Conservation (phyloP, 306 rosid species). For the Vigna angularis region DNA sequence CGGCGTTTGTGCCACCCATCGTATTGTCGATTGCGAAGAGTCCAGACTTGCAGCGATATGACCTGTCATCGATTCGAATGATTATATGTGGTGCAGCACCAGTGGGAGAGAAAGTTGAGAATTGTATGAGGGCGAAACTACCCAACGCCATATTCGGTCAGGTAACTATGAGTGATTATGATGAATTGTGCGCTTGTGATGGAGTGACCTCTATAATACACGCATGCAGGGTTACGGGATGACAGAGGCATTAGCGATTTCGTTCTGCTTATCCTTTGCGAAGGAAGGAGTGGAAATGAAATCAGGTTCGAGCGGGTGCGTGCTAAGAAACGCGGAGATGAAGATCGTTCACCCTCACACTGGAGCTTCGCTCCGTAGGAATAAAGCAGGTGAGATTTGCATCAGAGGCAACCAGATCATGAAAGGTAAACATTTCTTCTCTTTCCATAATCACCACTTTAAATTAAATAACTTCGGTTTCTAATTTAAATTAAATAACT, state of each 20-base stretch:
- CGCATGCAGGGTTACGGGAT: slow-evolving; percentile 76
- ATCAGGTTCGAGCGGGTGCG: slow-evolving; percentile 78
- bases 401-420: slow-evolving; percentile 73
- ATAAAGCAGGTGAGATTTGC: slow-evolving; percentile 78
- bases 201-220: too few relatives aligned
- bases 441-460: too few relatives aligned
- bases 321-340: slow-evolving; percentile 75
- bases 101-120: slow-evolving; percentile 77
- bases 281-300: slow-evolving; percentile 58
- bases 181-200: too few relatives aligned
- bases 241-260: slow-evolving; percentile 32
- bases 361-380: slow-evolving; percentile 57
- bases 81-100: slow-evolving; percentile 81
- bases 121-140: slow-evolving; percentile 64
- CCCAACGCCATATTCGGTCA: slow-evolving; percentile 73
- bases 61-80: slow-evolving; percentile 70
- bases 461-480: too few relatives aligned
- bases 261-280: slow-evolving; percentile 73
- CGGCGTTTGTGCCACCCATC: slow-evolving; percentile 80
- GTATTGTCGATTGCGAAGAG: slow-evolving; percentile 65
- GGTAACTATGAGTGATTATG: slow-evolving; percentile 39
- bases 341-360: slow-evolving; percentile 65
- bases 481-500: too few relatives aligned
- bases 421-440: slow-evolving; percentile 60
- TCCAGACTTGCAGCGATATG: slow-evolving; percentile 45